Base-by-base conservation (phyloP, 169 alveolate genomes). In the Plasmodium falciparum region DNA sequence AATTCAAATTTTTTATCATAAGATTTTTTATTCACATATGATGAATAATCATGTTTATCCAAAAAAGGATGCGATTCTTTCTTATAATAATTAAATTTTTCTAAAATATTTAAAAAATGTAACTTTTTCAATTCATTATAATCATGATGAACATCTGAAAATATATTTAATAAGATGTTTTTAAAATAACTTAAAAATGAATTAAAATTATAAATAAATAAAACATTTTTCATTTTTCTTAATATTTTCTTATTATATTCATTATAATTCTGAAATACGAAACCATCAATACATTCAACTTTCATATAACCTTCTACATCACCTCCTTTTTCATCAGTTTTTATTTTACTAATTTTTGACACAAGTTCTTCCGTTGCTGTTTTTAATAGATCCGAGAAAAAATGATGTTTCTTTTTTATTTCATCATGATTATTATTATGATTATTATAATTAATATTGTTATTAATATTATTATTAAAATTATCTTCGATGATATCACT, bases 331-430 rank as follows among this genome's bases (percentile, higher is more conserved):
- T 86, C 92, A 17, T 86, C 88, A 47, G 73, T 13, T 65, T 86
- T 86, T 72, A 86, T 86, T 71, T 86, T 86, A 63, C 56, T 86
- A 24, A 86, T 86, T 72, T 86, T 70, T 11, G 88, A 72, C 17
- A 70, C 63, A 45, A 86, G 71, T 61, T 86, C 92, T 47, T 72
- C 92, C 24, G 86, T 86, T 52, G 92, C 92, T 29, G 73, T 72
- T 86, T 86, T 86, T 72, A 86, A 26, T 17, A 86, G 15, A 50
- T 70, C 88, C 13, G 88, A 47, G 50, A 86, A 86, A 49, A 86
- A 71, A 50, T 62, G 6, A 17, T 69, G 26, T 12, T 86, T 86
- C 63, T 72, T 70, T 17, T 65, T 29, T 59, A 71, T 75, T 52
- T 61, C 73, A 12, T 56, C 22, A 17, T 62, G 9, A n/a, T 47